Percentiles rank a stretch among this genome's conserved stretches.
Conservation (phyloP, 2,329 filamentous ascomycete species). For the Trichoderma sp. region DNA sequence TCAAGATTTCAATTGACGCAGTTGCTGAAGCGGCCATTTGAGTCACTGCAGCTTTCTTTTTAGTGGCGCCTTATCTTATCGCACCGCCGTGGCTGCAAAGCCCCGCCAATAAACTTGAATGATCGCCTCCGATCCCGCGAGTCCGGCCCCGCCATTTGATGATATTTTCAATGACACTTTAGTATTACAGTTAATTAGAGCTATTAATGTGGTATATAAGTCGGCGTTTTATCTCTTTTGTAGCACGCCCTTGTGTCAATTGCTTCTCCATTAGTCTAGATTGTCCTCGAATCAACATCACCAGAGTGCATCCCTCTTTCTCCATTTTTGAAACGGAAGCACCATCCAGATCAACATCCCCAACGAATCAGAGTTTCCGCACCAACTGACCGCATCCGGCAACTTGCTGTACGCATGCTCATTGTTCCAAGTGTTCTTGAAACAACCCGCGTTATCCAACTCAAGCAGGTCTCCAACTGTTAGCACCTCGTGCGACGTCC, state of each 20-base stretch:
- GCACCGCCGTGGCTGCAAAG: not conserved
- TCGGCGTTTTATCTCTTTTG: not conserved
- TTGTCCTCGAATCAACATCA: not conserved
- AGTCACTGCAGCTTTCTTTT: conserved; percentile 5
- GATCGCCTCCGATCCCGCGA: not conserved
- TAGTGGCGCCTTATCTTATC: conserved; percentile 8
- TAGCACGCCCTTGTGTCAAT: not conserved
- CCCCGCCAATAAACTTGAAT: not conserved
- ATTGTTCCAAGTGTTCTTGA: conserved; percentile 3
- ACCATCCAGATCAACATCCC: conserved; percentile 8
- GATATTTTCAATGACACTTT: too few species aligned
- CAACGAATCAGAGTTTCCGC: conserved; percentile 2
- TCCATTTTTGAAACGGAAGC: not conserved
- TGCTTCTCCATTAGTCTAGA: not conserved
- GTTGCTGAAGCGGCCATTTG: conserved; percentile 8
- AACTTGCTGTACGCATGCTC: not conserved
- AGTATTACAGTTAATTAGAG: too few species aligned
- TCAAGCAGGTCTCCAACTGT: not conserved
- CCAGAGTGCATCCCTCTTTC: not conserved
- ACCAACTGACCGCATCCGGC: conserved; percentile 9
- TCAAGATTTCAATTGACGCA: not conserved
- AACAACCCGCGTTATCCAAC: not conserved
- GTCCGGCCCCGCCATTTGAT: too few species aligned
- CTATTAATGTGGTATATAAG: too few species aligned
- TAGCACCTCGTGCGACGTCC: not conserved